Base-by-base conservation (phyloP, 1,284 basidiomycete genomes). In the Cutaneotrichosporon cavernicola region DNA sequence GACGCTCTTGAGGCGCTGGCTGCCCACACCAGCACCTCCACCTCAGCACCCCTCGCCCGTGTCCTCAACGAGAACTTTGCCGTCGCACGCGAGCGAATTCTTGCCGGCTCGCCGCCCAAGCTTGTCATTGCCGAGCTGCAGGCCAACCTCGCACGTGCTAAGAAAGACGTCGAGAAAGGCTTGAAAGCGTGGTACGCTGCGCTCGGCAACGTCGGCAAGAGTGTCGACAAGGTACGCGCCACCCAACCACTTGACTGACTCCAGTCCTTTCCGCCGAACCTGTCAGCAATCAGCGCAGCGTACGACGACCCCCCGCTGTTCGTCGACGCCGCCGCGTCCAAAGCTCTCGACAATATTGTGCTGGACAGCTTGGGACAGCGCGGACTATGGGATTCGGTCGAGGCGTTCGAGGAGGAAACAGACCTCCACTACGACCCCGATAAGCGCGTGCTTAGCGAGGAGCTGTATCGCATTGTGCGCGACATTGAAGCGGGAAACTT, bases 131-230 rank as follows among this genome's bases (percentile, higher is more conserved):
- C 66, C 18, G 77, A 84, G 11, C 79, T 93, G 26, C 82, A 85
- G 26, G 85, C 85, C 73, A 82, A 83, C 2, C 83, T 91, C 2
- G 89, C 90, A 50, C 77, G 82, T 2, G 86, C 83, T 74, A 92
- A 90, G 86, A 92, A 89, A 78, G 90, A 92, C 63, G 83, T 93
- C 0, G 91, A 93, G 67, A 90, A 92, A 56, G 85, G 88, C 1
- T 87, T 94, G 82, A 96, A 94, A 79, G 91, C 92, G 70, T 85
- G 92, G 60, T 91, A 94, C 73, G 85, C 84, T 30, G 87, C 88
- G 1, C 81, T 95, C 7, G 86, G 87, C 21, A 86, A 86, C 69
- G 84, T 93, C 43, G 91, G 91, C 34, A 96, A 94, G 79, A 85
- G 87, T 0, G 79, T 96, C 71, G 93, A 97, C 76, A 97, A 95